A percentile compares a stretch with the other conserved stretches of the same genome.
Evolutionary conservation across 2,329 filamentous ascomycete genomes (phyloP).

Genomic region (Colletotrichum neosansevieriae): DNA sequence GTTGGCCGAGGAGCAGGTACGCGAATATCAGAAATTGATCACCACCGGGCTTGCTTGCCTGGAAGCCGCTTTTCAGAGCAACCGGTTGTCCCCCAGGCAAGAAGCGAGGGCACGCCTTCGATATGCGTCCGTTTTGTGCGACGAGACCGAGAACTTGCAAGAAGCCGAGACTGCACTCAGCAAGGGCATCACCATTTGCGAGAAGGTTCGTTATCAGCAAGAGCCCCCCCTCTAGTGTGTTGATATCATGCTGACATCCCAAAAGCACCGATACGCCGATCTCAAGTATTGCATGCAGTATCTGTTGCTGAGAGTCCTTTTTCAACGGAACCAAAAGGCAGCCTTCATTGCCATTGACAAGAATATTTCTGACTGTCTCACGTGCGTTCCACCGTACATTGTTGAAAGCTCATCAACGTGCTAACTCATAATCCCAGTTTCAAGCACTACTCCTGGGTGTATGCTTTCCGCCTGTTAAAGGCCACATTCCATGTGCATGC

Average conservation of each 20-base stretch:
- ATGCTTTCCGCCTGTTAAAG: slow-evolving; percentile 81
- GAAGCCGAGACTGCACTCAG: slow-evolving; percentile 79
- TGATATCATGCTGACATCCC: slow-evolving; percentile 36
- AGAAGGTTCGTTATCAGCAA: slow-evolving; percentile 62
- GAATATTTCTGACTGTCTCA: slow-evolving; percentile 75
- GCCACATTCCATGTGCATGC: slow-evolving; percentile 76
- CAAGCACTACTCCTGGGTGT: slow-evolving; percentile 79
- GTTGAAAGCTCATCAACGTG: not conserved
- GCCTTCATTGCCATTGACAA: slow-evolving; percentile 79
- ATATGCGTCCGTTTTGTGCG: slow-evolving; percentile 77
- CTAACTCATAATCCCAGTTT: slow-evolving; percentile 55
- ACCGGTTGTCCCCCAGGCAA: slow-evolving; percentile 70
- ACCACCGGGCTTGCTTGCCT: slow-evolving; percentile 80
- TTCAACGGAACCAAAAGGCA: slow-evolving; percentile 77
- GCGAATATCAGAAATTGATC: slow-evolving; percentile 79
- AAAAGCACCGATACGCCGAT: slow-evolving; percentile 69
- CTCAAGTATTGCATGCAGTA: slow-evolving; percentile 84
- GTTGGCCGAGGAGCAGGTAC: slow-evolving; percentile 63
- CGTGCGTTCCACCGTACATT: slow-evolving; percentile 57
- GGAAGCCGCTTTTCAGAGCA: slow-evolving; percentile 74
- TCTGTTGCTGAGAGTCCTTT: slow-evolving; percentile 76
- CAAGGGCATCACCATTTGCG: slow-evolving; percentile 77
- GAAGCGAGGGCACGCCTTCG: slow-evolving; percentile 78
- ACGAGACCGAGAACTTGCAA: slow-evolving; percentile 82
- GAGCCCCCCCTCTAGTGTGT: not conserved